Conservation (phyloP, 768 basidiomycete genomes). For the Leccinum uliginosum region DNA sequence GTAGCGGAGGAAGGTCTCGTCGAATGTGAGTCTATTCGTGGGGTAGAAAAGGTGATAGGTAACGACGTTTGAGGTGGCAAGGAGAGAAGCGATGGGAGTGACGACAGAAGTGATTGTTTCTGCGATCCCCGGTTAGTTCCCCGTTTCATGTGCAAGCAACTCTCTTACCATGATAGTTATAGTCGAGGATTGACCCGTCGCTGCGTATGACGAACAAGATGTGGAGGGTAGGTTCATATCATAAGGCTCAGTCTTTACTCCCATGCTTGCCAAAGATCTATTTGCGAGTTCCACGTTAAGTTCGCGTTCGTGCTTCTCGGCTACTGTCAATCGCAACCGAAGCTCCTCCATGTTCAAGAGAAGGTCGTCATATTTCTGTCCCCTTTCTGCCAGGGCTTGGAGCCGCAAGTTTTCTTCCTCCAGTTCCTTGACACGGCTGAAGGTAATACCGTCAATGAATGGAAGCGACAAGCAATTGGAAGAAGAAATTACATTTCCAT, state of each 20-base stretch:
- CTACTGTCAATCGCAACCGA: constrained; percentile 57
- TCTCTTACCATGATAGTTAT: constrained; percentile 63
- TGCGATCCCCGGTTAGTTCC: constrained; percentile 16
- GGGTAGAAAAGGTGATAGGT: constrained; percentile 54
- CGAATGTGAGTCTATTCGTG: constrained; percentile 35
- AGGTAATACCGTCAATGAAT: constrained; percentile 16
- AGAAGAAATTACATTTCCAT: constrained; percentile 77
- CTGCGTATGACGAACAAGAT: constrained; percentile 32
- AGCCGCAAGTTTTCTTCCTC: constrained; percentile 82
- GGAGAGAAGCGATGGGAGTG: constrained; percentile 69
- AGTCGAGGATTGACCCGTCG: constrained; percentile 49
- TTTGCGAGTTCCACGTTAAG: constrained; percentile 58
- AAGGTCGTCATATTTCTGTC: constrained; percentile 37
- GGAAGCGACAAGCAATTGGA: constrained; percentile 4
- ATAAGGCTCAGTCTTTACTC: constrained; percentile 56
- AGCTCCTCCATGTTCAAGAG: constrained; percentile 63
- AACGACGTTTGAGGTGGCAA: constrained; percentile 54
- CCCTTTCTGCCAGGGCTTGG: constrained; percentile 50
- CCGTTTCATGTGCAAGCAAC: background rate
- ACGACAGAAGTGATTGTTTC: constrained; percentile 71
- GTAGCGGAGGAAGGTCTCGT: constrained; percentile 40
- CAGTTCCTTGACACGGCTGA: constrained; percentile 76
- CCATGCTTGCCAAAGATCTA: constrained; percentile 29
- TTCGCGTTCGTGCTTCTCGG: constrained; percentile 62
- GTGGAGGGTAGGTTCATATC: constrained; percentile 50